Base-by-base conservation (phyloP, 1,139 yeast genomes). In the Geotrichum phurueaensis region DNA sequence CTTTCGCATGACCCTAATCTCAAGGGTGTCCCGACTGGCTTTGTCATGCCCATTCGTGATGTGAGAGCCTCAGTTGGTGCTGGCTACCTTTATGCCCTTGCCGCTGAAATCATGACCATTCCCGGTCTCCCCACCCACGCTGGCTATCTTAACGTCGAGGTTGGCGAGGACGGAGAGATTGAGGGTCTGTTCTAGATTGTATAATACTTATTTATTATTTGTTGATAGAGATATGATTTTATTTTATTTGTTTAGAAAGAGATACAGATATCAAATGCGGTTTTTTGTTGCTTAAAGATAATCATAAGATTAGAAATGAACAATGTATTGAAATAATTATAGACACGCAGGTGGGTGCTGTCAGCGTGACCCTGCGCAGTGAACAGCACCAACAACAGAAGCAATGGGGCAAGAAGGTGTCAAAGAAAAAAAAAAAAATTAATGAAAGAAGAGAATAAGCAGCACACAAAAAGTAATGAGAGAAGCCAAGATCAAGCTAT, bases 81-180 rank as follows among this genome's bases (percentile, higher is more conserved):
- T 55, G 98, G 98, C 12, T 94, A 94, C 77, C 81, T 94, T 72
- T 92, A 92, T 72, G 98, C 98, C 2, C 82, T 94, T 71, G 98
- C 98, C 7, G 98, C 96, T 56, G 97, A 92, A 76, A 92, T 94
- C 73, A 95, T 88, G 84, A 94, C 98, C 58, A 92, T 94, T 69
- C 99, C 99, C 23, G 99, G 99, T 63, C 81, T 94, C 73, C 97
- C 98, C 63, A 94, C 98, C 29, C 95, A 89, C 71, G 88, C 96
- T 76, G 98, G 98, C 50, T 94, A 89, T 79, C 89, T 91, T 96
- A 89, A 94, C 73, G 96, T 94, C 62, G 98, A 94, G 75, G 96
- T 94, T 63, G 85, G 87, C 71, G 91, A 86, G 57, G 86, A 90
- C 63, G 98, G 97, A 64, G 96, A 91, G 72, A 92, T 94, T 68